These are phyloP conservation scores for Metschnikowia peoriensis DNA, from an alignment of 805 yeast species.

Conservation along the genomic window DNA sequence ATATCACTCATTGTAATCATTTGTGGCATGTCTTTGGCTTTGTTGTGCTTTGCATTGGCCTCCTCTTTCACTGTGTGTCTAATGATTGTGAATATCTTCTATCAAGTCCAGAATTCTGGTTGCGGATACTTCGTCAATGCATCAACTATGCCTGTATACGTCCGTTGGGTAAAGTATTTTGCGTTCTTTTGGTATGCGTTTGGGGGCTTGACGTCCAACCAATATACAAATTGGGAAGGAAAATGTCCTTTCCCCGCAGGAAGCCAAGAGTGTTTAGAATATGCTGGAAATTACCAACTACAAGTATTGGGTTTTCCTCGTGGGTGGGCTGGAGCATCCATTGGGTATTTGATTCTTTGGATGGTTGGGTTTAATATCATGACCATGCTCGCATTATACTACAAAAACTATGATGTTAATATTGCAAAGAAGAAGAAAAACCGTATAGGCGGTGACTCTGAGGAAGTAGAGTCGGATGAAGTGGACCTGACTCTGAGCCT, in stretches of 20 bases:
- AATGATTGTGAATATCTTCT: constrained; percentile 58
- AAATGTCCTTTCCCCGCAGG: constrained; percentile 50
- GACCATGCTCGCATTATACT: constrained; percentile 47
- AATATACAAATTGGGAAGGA: constrained; percentile 61
- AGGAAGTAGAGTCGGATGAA: neutral
- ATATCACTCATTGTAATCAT: constrained; percentile 55
- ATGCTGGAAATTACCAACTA: constrained; percentile 55
- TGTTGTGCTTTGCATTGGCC: constrained; percentile 51
- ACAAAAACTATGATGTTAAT: constrained; percentile 50
- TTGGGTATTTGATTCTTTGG: constrained; percentile 59
- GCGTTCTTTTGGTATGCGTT: constrained; percentile 78
- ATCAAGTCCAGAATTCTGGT: constrained; percentile 72
- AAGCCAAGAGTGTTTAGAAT: constrained; percentile 35
- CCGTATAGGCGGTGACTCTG: constrained; percentile 26
- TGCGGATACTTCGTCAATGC: constrained; percentile 82
- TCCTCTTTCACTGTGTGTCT: constrained; percentile 63
- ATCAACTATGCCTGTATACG: constrained; percentile 75
- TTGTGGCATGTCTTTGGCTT: constrained; percentile 55
- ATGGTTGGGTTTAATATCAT: constrained; percentile 50
- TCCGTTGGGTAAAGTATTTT: constrained; percentile 77
- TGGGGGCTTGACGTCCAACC: constrained; percentile 64
- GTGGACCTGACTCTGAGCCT: constrained; percentile 4
- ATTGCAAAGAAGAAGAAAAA: constrained; percentile 44
- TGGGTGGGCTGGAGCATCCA: constrained; percentile 66
- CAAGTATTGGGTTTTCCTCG: constrained; percentile 56